A percentile compares a stretch with the other conserved stretches of the same genome.
Evolutionary conservation across 306 rosid species (phyloP).

Genomic region (Styphnolobium japonicum): DNA sequence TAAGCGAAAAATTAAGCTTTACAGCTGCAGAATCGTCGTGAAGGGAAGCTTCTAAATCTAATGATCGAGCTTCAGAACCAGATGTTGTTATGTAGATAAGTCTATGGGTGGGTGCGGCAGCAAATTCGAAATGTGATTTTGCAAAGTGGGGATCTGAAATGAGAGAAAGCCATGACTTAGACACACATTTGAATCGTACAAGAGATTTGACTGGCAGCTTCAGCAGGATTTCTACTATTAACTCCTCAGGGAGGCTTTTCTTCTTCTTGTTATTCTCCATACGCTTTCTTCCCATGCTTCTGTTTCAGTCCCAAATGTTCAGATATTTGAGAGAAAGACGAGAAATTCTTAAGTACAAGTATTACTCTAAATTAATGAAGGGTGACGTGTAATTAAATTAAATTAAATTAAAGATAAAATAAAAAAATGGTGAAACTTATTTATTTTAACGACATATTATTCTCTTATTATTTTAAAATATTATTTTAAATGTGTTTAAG

Average conservation of each 20-base stretch:
- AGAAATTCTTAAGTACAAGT: no score
- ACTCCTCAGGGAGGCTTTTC: not conserved
- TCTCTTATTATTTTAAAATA: no score
- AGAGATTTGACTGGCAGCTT: constrained; percentile 13
- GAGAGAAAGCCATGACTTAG: constrained; percentile 11
- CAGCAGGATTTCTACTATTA: not conserved
- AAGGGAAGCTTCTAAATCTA: not conserved
- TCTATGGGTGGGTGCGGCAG: not conserved
- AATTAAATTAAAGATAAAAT: no score
- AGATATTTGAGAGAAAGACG: no score
- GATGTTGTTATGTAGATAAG: not conserved
- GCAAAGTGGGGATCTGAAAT: not conserved
- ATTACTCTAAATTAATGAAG: no score
- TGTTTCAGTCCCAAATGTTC: no score
- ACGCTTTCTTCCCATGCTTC: no score
- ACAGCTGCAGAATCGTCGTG: not conserved
- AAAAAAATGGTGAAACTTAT: no score
- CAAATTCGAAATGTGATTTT: not conserved
- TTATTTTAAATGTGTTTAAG: no score
- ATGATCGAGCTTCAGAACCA: not conserved
- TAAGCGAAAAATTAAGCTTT: not conserved
- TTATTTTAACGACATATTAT: no score
- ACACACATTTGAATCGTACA: not conserved
- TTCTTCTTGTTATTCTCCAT: no score
- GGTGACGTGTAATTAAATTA: no score